Evolutionary conservation across 1,284 basidiomycete genomes (phyloP).

Genomic region (Ganoderma boninense): DNA sequence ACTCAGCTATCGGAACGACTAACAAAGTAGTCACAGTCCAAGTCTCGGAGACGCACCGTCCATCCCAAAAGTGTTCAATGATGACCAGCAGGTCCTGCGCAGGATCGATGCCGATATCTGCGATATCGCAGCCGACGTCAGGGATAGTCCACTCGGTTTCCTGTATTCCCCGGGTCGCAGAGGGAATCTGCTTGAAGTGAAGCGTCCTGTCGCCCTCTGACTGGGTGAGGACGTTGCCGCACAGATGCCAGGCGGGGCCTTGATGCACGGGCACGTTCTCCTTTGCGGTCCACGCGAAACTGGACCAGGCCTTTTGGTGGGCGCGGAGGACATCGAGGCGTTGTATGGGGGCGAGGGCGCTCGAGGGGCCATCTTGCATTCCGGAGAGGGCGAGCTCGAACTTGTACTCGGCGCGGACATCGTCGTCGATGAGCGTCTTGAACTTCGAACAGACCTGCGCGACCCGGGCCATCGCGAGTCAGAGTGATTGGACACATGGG

Average conservation of each 20-base stretch:
- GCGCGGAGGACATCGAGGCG: slow-evolving; percentile 52
- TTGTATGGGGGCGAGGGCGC: slow-evolving; percentile 40
- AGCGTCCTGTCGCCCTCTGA: slow-evolving; percentile 44
- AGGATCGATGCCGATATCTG: slow-evolving; percentile 73
- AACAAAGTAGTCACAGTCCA: too few relatives aligned
- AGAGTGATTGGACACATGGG: too few relatives aligned
- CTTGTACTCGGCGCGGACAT: slow-evolving; percentile 54
- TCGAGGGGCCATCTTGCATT: slow-evolving; percentile 51
- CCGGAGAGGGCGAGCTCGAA: slow-evolving; percentile 61
- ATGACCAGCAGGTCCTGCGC: slow-evolving; percentile 66
- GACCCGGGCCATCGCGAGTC: too few relatives aligned
- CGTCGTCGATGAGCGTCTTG: slow-evolving; percentile 47
- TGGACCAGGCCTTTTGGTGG: slow-evolving; percentile 57
- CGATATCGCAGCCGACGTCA: slow-evolving; percentile 48
- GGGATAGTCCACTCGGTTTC: slow-evolving; percentile 56
- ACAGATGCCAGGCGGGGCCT: slow-evolving; percentile 59
- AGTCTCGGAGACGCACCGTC: slow-evolving; percentile 46
- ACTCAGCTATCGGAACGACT: too few relatives aligned
- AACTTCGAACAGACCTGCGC: slow-evolving; percentile 56
- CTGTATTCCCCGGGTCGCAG: slow-evolving; percentile 54
- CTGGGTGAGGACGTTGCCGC: slow-evolving; percentile 66
- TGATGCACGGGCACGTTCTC: slow-evolving; percentile 47
- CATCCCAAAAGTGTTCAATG: slow-evolving; percentile 45
- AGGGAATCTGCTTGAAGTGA: slow-evolving; percentile 59
- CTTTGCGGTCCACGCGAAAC: slow-evolving; percentile 49